phyloP scores from a whole-genome alignment of 2,329 filamentous ascomycete species.

The Ophiostoma sp. region DNA sequence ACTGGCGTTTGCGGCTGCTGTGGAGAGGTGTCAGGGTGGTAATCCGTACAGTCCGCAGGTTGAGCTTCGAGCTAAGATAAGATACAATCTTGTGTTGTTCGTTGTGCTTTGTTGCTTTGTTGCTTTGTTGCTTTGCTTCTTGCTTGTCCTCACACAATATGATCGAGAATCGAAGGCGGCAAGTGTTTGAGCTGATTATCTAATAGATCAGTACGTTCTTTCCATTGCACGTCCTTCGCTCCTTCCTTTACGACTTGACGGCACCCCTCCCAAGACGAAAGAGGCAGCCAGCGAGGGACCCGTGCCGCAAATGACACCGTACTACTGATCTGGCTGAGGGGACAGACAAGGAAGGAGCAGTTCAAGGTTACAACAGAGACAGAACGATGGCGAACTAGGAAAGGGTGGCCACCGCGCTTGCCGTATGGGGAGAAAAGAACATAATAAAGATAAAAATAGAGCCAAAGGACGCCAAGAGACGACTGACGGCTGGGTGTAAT shows the following conservation, averaged over 20 bases:
- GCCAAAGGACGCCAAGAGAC: background rate
- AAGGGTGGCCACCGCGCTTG: constrained; percentile 8
- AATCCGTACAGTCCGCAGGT: background rate
- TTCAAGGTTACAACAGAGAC: constrained; percentile 5
- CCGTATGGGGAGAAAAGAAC: background rate
- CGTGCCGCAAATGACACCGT: constrained; percentile 5
- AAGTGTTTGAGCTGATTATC: background rate
- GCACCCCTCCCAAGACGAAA: background rate
- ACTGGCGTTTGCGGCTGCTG: constrained; percentile 4
- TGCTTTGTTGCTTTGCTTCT: background rate
- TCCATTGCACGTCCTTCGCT: background rate
- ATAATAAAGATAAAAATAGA: background rate
- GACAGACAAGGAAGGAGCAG: constrained; percentile 6
- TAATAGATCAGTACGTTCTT: background rate
- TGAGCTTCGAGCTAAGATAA: background rate
- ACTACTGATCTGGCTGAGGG: background rate
- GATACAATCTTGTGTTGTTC: background rate
- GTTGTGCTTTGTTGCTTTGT: background rate
- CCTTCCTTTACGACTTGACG: background rate
- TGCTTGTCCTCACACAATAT: background rate
- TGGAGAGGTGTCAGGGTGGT: constrained; percentile 10
- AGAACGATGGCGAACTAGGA: background rate
- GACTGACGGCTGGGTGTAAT: background rate
- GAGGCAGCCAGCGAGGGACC: constrained; percentile 3
- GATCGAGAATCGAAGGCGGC: background rate